phyloP scores from a whole-genome alignment of 306 rosid genomes.

The Medicago ruthenica region DNA sequence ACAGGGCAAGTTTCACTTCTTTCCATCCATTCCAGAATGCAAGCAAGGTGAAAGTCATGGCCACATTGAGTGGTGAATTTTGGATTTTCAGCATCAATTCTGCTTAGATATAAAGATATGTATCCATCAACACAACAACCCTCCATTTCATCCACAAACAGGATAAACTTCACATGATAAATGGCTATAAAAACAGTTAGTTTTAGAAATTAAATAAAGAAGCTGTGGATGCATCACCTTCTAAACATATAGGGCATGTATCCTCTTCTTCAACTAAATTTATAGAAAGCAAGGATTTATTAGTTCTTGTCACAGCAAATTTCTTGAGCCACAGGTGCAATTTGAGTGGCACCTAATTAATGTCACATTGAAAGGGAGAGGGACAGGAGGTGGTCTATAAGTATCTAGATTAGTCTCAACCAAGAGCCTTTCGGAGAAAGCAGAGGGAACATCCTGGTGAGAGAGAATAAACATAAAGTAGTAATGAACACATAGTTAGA shows the following conservation, averaged over 20 bases:
- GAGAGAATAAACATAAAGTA: slow-evolving; percentile 44
- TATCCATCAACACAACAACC: slow-evolving; percentile 12
- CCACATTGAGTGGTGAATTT: slow-evolving; percentile 74
- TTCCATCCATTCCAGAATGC: slow-evolving; percentile 99
- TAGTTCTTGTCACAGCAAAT: slow-evolving; percentile 58
- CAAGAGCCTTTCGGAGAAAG: slow-evolving; percentile 65
- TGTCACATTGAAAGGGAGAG: slow-evolving; percentile 74
- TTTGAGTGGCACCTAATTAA: slow-evolving; percentile 53
- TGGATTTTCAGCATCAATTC: slow-evolving; percentile 86
- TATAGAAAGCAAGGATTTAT: slow-evolving; percentile 49
- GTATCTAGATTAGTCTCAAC: slow-evolving; percentile 91
- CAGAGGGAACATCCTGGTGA: slow-evolving; percentile 57
- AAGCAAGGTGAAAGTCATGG: slow-evolving; percentile 95
- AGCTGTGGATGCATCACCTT: slow-evolving; percentile 61
- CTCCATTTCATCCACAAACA: slow-evolving; percentile 34
- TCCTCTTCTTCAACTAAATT: slow-evolving; percentile 79
- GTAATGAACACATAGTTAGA: slow-evolving; percentile 10
- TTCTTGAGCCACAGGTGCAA: slow-evolving; percentile 65
- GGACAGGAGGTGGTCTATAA: slow-evolving; percentile 85
- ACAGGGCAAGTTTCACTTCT: slow-evolving; percentile 92
- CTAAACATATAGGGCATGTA: slow-evolving; percentile 91
- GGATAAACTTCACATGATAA: slow-evolving; percentile 28
- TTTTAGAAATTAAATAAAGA: slow-evolving; percentile 10
- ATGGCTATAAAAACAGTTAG: slow-evolving; percentile 2
- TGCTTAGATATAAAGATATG: slow-evolving; percentile 50